Percentiles rank a stretch among this genome's conserved stretches.
These are phyloP conservation scores for Akanthomyces uredinophilus DNA, from an alignment of 2,329 filamentous ascomycete species.

Conservation along the genomic window DNA sequence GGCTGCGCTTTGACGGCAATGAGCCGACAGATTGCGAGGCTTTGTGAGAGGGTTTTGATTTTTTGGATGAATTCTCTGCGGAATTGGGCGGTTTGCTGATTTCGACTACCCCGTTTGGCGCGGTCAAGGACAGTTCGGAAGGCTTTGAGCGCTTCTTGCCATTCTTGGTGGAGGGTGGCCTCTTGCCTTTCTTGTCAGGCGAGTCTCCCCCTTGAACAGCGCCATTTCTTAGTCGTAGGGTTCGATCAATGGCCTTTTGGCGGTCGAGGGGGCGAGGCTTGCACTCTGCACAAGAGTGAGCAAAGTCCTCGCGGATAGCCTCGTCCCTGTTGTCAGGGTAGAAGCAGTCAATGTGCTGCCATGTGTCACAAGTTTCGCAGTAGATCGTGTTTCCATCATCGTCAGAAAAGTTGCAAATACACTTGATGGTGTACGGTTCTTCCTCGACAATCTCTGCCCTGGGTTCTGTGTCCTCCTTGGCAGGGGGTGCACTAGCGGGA, in stretches of 20 bases:
- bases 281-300: constrained; percentile 88
- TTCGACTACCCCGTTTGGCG: constrained; percentile 56
- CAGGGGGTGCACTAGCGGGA: constrained; percentile 25
- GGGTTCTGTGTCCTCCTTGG: constrained; percentile 37
- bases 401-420: constrained; percentile 88
- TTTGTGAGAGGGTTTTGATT: constrained; percentile 76
- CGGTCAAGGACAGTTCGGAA: constrained; percentile 60
- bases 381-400: constrained; percentile 98
- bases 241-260: constrained; percentile 67
- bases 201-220: constrained; percentile 39
- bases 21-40: constrained; percentile 70
- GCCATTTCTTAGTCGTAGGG: constrained; percentile 52
- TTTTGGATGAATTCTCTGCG: constrained; percentile 61
- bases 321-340: constrained; percentile 70
- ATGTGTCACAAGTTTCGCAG: constrained; percentile 92
- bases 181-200: constrained; percentile 66
- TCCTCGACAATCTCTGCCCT: constrained; percentile 57
- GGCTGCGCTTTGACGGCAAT: constrained; percentile 59
- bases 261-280: constrained; percentile 70
- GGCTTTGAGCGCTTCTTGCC: constrained; percentile 80
- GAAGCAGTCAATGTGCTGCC: constrained; percentile 98
- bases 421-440: constrained; percentile 93
- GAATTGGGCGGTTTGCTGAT: constrained; percentile 43
- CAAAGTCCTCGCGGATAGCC: constrained; percentile 64
- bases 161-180: constrained; percentile 71